phyloP scores from a whole-genome alignment of 495 filamentous ascomycete species.

The Polyplosphaeria fusca region DNA sequence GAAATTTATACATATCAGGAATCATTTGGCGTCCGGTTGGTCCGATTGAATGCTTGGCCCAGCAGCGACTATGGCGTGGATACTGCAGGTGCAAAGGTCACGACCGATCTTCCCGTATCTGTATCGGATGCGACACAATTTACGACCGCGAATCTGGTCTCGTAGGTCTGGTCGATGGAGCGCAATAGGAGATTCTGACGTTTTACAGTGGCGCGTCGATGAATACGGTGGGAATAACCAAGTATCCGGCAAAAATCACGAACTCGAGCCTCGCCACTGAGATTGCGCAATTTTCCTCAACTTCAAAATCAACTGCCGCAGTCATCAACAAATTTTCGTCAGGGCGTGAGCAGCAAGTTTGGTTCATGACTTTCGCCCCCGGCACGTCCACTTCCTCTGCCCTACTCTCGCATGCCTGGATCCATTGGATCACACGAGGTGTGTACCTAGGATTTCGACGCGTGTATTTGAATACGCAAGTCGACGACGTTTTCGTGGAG shows the following conservation, averaged over 20 bases:
- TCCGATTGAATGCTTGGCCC: slow-evolving; percentile 58
- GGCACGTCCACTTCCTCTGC: slow-evolving; percentile 54
- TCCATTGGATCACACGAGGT: slow-evolving; percentile 60
- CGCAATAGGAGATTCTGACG: too few relatives aligned
- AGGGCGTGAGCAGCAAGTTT: slow-evolving; percentile 60
- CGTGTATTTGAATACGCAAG: slow-evolving; percentile 57
- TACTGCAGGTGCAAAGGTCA: slow-evolving; percentile 1
- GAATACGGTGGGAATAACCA: slow-evolving; percentile 53
- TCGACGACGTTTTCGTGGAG: slow-evolving; percentile 61
- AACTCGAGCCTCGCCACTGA: slow-evolving; percentile 51
- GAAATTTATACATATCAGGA: slow-evolving; percentile 57
- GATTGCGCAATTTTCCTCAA: slow-evolving; percentile 51
- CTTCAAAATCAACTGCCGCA: slow-evolving; percentile 45
- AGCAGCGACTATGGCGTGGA: slow-evolving; percentile 48
- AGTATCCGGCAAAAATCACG: slow-evolving; percentile 56
- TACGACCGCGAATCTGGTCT: slow-evolving; percentile 20
- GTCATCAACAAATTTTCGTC: slow-evolving; percentile 57
- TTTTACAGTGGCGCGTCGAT: slow-evolving; percentile 37
- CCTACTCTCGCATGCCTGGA: slow-evolving; percentile 60
- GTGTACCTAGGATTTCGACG: slow-evolving; percentile 55
- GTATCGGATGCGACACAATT: slow-evolving; percentile 22
- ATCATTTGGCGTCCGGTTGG: slow-evolving; percentile 56
- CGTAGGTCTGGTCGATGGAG: too few relatives aligned
- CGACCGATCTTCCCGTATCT: slow-evolving; percentile 16
- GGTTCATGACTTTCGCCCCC: slow-evolving; percentile 54